Conservation (phyloP, 495 filamentous ascomycete species). For the Neurospora hispaniola region DNA sequence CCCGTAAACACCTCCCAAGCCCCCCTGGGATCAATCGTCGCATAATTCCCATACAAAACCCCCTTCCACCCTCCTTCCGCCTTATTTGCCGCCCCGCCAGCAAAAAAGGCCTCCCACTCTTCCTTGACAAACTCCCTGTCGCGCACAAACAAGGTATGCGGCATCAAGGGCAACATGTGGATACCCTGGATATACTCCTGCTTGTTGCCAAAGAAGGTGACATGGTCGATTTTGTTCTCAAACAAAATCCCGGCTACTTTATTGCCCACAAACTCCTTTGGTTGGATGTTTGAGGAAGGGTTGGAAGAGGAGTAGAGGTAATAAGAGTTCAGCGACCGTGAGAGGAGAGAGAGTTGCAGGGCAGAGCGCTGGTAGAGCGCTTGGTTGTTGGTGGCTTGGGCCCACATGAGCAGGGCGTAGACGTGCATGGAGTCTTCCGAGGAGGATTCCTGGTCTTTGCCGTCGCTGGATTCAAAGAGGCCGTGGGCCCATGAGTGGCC, state of each 20-base stretch:
- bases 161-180: conserved; percentile 88
- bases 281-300: conserved; percentile 45
- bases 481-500: conserved; percentile 96
- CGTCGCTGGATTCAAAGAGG: conserved; percentile 80
- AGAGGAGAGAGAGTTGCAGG: conserved; percentile 68
- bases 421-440: conserved; percentile 85
- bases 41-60: conserved; percentile 73
- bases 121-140: conserved; percentile 59
- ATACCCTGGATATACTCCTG: conserved; percentile 86
- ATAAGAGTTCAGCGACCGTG: conserved; percentile 62
- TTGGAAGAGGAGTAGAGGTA: conserved; percentile 68
- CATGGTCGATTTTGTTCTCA: conserved; percentile 94
- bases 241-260: conserved; percentile 89
- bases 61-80: conserved; percentile 75
- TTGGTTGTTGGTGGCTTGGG: conserved; percentile 55
- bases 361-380: neutral
- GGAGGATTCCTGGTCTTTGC: conserved; percentile 86
- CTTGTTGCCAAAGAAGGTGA: conserved; percentile 80
- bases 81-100: conserved; percentile 44
- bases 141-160: conserved; percentile 58
- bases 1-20: conserved; percentile 63
- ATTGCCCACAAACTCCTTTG: conserved; percentile 66
- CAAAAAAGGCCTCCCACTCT: conserved; percentile 80
- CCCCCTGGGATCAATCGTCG: conserved; percentile 58
- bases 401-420: conserved; percentile 95